Base-by-base conservation (phyloP, 2,329 filamentous ascomycete genomes). In the Esteya vermicola region DNA sequence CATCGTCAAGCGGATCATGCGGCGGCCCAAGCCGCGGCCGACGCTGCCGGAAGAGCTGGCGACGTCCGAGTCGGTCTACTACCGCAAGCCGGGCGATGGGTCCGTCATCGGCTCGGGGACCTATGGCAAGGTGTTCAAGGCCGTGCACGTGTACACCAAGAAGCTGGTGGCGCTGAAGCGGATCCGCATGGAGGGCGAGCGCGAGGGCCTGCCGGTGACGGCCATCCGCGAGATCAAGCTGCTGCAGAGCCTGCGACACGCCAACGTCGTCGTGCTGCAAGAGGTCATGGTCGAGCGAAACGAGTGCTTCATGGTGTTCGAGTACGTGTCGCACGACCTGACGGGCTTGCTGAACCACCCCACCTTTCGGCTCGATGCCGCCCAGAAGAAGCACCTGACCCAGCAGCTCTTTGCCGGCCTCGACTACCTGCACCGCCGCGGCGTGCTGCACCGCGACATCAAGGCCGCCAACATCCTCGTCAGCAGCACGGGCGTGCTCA, bases 241-340 rank as follows among this genome's bases (percentile, higher is more conserved):
- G 20, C 67, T 94, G n/a, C 85, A 93, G 54, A 88, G 83, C 4
- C 67, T 93, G 19, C 78, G 80, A 46, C 85, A 93, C 52, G 63
- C 69, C 43, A 93, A 93, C 52, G 78, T 94, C 38, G 85, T 94
- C 42, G 77, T 78, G 31, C 64, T 94, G 16, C 76, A 83, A 48
- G 86, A 94, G 61, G 85, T 93, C 48, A 98, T 98, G 91, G 91
- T 98, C 3, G 91, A 98, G 61, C 84, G 81, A 55, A 96, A 96
- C 50, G 88, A 96, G 59, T 98, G 91, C 58, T 98, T 93, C 61
- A 98, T 98, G 91, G 91, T 98, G 4, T 98, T 98, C 48, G 91
- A 98, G 57, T 98, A 98, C 55, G 70, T 96, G 25, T 89, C 91
- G 2, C 91, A 98, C 57, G 91, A 98, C 57, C 66, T 98, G 45